phyloP scores from a whole-genome alignment of 768 basidiomycete genomes.

The Suillus cothurnatus region DNA sequence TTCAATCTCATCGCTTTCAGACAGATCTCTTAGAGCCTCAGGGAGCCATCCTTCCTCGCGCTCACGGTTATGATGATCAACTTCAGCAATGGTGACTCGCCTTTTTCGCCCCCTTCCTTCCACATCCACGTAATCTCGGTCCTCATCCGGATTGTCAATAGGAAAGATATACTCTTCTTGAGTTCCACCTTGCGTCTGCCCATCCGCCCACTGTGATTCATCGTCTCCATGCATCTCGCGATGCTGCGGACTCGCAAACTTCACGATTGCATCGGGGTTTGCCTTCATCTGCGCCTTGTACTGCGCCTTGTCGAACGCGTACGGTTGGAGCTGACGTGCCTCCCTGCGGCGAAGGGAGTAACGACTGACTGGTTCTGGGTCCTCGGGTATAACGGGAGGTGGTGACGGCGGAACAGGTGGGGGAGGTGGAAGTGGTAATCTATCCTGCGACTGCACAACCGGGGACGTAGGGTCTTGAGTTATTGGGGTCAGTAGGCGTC shows the following conservation, averaged over 20 bases:
- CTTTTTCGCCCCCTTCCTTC: conserved; percentile 17
- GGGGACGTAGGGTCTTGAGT: not conserved
- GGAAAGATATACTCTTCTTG: conserved; percentile 32
- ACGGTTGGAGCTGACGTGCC: conserved; percentile 62
- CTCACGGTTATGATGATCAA: conserved; percentile 2
- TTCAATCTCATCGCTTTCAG: conserved; percentile 47
- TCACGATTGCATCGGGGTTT: conserved; percentile 72
- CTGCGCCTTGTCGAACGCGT: conserved; percentile 51
- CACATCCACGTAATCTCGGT: conserved; percentile 28
- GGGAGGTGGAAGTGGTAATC: conserved; percentile 4
- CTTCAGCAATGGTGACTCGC: conserved; percentile 5
- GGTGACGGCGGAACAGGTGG: conserved; percentile 10
- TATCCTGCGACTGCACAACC: not conserved
- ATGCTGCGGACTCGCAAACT: conserved; percentile 40
- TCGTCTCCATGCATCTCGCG: conserved; percentile 24
- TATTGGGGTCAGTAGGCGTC: not conserved
- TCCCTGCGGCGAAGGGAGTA: conserved; percentile 61
- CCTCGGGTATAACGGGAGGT: conserved; percentile 17
- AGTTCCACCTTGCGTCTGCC: conserved; percentile 15
- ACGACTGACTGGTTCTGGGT: conserved; percentile 30
- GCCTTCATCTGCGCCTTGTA: conserved; percentile 55
- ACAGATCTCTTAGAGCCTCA: conserved; percentile 38
- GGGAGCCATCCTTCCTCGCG: conserved; percentile 30
- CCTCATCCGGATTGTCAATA: conserved; percentile 23
- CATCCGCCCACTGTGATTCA: conserved; percentile 32